Evolutionary conservation across 805 yeast species (phyloP), one percentile per base, ranked within the genome.

Genomic region (Metschnikowia anglica): DNA sequence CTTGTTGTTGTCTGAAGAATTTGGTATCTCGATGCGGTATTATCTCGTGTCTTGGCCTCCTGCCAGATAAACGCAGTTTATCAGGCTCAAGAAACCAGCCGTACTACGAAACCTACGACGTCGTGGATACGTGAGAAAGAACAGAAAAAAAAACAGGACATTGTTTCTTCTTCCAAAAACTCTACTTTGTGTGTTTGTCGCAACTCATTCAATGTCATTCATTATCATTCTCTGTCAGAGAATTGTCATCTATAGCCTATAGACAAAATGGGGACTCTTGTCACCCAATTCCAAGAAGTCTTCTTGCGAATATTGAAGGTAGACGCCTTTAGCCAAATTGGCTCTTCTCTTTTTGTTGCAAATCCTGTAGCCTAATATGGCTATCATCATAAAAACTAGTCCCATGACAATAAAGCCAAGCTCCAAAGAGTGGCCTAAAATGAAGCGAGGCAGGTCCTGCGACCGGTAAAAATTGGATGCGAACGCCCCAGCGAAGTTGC

Each of bases 221-320:
- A 23, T 27, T 18, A 28, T 10, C 7, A 3, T 15, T 7, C 15
- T 28, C 18, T 28, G 31, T 15, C 31, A 28, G 18, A 15, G 5
- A 28, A 28, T n/a, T 3, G 4, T 7, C 13, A 13, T 10, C 16
- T 19, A 45, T 5, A 46, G 8, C n/a, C 43, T 34, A 47, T 71
- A 71, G 19, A 53, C 53, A 45, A 61, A 71, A 36, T 62, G 62
- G 1, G 76, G 76, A 34, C 66, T 63, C 47, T 62, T 63, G 51
- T 72, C 75, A 18, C 75, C 76, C 70, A 68, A 55, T 34, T 56
- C 60, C n/a, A 58, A 48, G 37, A 70, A 51, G 35, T 68, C 61
- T 20, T 51, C 45, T 20, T 53, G 55, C 2, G 58, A 47, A 34
- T 47, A 49, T 8, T 51, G 50, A 39, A 59, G 66, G 41, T 60